Evolutionary conservation across 345 rosid species (phyloP).

Genomic region (Syzygium aromaticum): DNA sequence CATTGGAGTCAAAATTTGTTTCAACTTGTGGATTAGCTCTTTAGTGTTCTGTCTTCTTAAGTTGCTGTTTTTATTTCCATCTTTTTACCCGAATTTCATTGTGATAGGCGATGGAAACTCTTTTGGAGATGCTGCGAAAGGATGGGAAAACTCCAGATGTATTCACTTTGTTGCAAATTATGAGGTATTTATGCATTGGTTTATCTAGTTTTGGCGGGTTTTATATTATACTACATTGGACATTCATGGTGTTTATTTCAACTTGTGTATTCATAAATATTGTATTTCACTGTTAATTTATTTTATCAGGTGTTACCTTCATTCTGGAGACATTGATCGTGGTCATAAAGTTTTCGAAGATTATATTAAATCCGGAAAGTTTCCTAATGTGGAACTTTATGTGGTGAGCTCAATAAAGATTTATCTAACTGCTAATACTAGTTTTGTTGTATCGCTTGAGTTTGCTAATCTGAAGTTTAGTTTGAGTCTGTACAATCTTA

Average conservation of each 20-base stretch:
- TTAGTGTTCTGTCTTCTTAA: not conserved
- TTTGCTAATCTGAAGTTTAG: not conserved
- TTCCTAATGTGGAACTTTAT: conserved; percentile 45
- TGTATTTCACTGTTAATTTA: not conserved
- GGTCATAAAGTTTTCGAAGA: conserved; percentile 61
- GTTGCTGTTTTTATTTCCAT: not conserved
- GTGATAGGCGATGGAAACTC: conserved; percentile 59
- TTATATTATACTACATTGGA: not conserved
- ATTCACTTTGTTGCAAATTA: conserved; percentile 47
- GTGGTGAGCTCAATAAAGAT: conserved; percentile 33
- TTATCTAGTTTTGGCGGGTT: not conserved
- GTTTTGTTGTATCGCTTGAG: not conserved
- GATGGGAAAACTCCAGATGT: conserved; percentile 57
- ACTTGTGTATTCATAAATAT: not conserved
- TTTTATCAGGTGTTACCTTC: conserved; percentile 69
- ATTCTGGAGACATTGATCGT: conserved; percentile 55
- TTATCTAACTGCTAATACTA: not conserved
- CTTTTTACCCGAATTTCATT: not conserved
- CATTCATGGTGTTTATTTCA: not conserved
- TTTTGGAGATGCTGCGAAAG: conserved; percentile 72
- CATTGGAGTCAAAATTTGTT: not conserved
- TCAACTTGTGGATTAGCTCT: not conserved
- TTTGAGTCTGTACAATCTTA: not conserved
- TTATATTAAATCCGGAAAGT: conserved; percentile 41
- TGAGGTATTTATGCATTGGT: conserved; percentile 42